phyloP scores from a whole-genome alignment of 345 rosid species.

The Syzygium aromaticum region DNA sequence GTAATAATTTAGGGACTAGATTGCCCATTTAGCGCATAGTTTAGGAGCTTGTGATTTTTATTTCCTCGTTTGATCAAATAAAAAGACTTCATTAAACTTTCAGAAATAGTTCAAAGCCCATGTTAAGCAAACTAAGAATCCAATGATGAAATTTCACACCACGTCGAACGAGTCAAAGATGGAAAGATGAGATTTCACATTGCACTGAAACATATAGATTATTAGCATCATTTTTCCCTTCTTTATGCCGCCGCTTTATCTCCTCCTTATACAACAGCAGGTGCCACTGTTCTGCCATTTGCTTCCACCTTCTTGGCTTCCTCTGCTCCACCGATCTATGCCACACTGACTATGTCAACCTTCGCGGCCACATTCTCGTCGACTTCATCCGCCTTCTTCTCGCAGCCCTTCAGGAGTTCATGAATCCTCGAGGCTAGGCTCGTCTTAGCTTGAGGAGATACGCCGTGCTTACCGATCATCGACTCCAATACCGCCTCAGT shows the following conservation, averaged over 20 bases:
- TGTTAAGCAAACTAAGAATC: too few species aligned
- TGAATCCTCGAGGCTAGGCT: slow-evolving; percentile 51
- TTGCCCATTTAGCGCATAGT: too few species aligned
- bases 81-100: neutral
- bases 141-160: neutral
- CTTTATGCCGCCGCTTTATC: neutral
- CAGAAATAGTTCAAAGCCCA: too few species aligned
- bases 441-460: slow-evolving; percentile 50
- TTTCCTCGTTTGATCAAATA: neutral
- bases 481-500: slow-evolving; percentile 65
- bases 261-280: neutral
- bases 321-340: neutral
- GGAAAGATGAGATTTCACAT: neutral
- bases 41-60: neutral
- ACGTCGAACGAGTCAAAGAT: neutral
- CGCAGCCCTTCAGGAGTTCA: slow-evolving; percentile 17
- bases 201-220: too few species aligned
- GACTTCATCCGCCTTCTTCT: neutral
- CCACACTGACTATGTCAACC: neutral
- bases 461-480: slow-evolving; percentile 68
- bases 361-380: neutral
- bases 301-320: neutral
- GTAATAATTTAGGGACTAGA: neutral
- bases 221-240: neutral
- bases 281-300: neutral